phyloP scores from a whole-genome alignment of 345 rosid species.

The Boechera divaricarpa region DNA sequence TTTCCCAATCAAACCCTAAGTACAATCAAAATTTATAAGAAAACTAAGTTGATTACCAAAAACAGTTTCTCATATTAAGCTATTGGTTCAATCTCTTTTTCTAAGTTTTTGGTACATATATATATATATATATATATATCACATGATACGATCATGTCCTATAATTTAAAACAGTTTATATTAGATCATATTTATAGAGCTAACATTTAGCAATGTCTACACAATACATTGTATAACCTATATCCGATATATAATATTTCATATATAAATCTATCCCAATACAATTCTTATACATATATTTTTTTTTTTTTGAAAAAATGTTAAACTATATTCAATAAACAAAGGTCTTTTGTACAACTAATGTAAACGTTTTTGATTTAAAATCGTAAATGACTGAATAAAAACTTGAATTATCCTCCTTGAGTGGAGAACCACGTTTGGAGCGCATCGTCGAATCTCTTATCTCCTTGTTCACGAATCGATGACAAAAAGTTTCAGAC shows the following conservation, averaged over 20 bases:
- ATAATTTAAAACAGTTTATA: neutral
- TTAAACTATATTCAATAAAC: too few relatives aligned
- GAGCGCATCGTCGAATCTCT: too few relatives aligned
- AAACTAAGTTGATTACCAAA: neutral
- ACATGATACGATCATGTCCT: neutral
- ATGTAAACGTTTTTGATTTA: too few relatives aligned
- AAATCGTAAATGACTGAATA: too few relatives aligned
- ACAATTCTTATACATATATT: neutral
- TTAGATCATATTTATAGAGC: neutral
- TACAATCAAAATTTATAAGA: neutral
- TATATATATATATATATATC: too few relatives aligned
- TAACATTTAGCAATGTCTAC: neutral
- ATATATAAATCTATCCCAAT: neutral
- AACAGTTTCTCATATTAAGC: neutral
- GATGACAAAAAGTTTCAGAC: too few relatives aligned
- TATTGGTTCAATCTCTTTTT: neutral
- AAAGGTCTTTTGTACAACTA: too few relatives aligned
- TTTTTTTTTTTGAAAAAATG: too few relatives aligned
- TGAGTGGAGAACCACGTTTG: too few relatives aligned
- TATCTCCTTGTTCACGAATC: too few relatives aligned
- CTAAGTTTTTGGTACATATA: neutral
- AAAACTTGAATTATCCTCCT: too few relatives aligned
- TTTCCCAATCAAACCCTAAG: neutral
- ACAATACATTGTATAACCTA: neutral
- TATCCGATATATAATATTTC: neutral